Evolutionary conservation across 306 rosid genomes (phyloP).

Genomic region (Nissolia schottii): DNA sequence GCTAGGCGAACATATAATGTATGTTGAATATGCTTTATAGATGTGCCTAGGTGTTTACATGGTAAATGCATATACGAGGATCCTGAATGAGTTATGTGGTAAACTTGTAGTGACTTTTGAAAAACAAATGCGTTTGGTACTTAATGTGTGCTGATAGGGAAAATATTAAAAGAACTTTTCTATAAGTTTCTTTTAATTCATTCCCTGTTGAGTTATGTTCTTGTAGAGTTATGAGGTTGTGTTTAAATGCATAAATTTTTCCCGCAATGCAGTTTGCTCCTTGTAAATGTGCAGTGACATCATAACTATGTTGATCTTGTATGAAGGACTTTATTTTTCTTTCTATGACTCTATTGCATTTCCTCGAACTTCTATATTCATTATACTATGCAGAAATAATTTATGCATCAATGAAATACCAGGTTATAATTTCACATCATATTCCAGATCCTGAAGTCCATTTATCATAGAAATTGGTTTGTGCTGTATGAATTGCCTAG

Average conservation of each 20-base stretch:
- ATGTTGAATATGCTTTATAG: background rate
- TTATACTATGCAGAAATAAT: background rate
- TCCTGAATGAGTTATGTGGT: background rate
- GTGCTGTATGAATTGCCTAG: background rate
- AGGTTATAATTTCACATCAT: background rate
- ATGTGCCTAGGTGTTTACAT: background rate
- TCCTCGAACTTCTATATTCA: background rate
- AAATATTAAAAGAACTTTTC: background rate
- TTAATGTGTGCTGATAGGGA: background rate
- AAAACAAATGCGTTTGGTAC: background rate
- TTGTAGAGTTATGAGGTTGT: background rate
- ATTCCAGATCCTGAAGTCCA: background rate
- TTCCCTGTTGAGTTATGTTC: background rate
- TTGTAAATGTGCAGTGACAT: background rate
- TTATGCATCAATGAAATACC: background rate
- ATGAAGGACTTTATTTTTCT: background rate
- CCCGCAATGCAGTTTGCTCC: background rate
- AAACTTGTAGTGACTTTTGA: background rate
- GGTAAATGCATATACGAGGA: background rate
- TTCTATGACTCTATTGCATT: background rate
- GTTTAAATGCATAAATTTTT: background rate
- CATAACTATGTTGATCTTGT: too few species aligned
- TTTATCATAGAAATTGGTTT: background rate
- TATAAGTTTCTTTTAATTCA: background rate
- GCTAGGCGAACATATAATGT: background rate